Percentiles rank a stretch among this genome's conserved stretches.
phyloP scores from a whole-genome alignment of 2,329 filamentous ascomycete genomes.

The Fusarium clavum region DNA sequence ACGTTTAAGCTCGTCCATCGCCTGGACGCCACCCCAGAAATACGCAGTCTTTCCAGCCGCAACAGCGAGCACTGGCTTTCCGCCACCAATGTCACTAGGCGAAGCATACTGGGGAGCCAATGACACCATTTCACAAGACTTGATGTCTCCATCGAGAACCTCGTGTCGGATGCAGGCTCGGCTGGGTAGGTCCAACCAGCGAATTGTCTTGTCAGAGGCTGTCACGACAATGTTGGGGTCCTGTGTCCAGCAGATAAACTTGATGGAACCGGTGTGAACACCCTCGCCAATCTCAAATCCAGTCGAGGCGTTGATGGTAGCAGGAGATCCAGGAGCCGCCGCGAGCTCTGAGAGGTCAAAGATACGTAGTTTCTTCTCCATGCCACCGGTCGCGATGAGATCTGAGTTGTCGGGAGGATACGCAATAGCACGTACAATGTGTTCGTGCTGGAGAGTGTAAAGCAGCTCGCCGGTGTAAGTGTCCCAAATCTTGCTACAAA shows the following conservation, averaged over 20 bases:
- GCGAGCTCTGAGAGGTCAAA: constrained; percentile 81
- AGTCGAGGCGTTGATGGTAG: constrained; percentile 67
- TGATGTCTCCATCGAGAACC: constrained; percentile 84
- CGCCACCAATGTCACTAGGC: constrained; percentile 72
- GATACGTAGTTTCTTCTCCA: constrained; percentile 95
- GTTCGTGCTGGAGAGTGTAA: constrained; percentile 87
- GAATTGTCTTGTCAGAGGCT: constrained; percentile 88
- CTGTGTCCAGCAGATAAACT: constrained; percentile 93
- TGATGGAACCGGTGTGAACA: constrained; percentile 88
- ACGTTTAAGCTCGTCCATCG: constrained; percentile 80
- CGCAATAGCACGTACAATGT: constrained; percentile 94
- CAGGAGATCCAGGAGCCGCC: constrained; percentile 54
- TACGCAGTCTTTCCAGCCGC: constrained; percentile 95
- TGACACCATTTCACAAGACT: constrained; percentile 88
- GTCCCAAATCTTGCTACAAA: constrained; percentile 91
- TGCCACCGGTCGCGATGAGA: constrained; percentile 92
- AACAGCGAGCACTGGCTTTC: constrained; percentile 81
- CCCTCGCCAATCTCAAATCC: constrained; percentile 90
- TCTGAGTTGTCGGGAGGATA: constrained; percentile 85
- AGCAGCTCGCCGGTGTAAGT: constrained; percentile 92
- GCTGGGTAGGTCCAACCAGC: constrained; percentile 92
- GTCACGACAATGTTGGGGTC: constrained; percentile 91
- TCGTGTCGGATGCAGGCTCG: constrained; percentile 81
- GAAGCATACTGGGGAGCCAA: constrained; percentile 70
- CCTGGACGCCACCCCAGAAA: constrained; percentile 84